phyloP scores from a whole-genome alignment of 208 protist species.

The Trypanosoma lewisi region DNA sequence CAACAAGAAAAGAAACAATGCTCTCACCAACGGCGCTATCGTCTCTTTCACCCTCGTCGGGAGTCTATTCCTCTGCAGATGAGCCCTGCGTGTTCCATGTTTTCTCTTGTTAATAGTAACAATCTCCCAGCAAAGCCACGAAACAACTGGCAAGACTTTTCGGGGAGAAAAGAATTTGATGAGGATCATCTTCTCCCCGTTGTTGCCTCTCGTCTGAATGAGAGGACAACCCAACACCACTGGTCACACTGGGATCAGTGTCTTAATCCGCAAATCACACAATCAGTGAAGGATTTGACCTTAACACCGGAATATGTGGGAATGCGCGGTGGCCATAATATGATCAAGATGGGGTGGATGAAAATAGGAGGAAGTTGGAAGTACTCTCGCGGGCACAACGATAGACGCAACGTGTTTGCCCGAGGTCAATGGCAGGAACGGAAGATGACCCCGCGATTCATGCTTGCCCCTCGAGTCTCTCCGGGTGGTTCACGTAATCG shows the following conservation, averaged over 20 bases:
- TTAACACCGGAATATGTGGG: constrained; percentile 85
- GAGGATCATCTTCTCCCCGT: constrained; percentile 82
- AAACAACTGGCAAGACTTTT: constrained; percentile 81
- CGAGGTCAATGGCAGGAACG: constrained; percentile 89
- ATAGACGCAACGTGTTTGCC: constrained; percentile 67
- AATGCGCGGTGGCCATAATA: constrained; percentile 75
- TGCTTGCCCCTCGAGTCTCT: constrained; percentile 87
- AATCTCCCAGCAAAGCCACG: constrained; percentile 81
- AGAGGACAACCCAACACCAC: constrained; percentile 73
- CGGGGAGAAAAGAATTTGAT: constrained; percentile 78
- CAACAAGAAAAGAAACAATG: constrained; percentile 16
- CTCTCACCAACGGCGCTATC: constrained; percentile 43
- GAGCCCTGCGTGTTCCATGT: constrained; percentile 72
- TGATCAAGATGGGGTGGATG: constrained; percentile 91
- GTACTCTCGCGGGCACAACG: constrained; percentile 83
- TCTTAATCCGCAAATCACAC: constrained; percentile 81
- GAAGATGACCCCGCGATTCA: constrained; percentile 90
- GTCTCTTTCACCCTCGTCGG: constrained; percentile 69
- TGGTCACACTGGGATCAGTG: constrained; percentile 89
- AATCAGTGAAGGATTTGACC: constrained; percentile 61
- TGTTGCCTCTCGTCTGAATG: constrained; percentile 71
- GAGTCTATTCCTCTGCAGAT: constrained; percentile 77
- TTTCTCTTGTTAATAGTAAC: constrained; percentile 88
- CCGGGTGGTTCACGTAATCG: constrained; percentile 77
- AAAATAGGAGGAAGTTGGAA: constrained; percentile 90